Evolutionary conservation across 306 rosid species (phyloP), one percentile per base, ranked within the genome.

Genomic region (Hippophae tibetana): DNA sequence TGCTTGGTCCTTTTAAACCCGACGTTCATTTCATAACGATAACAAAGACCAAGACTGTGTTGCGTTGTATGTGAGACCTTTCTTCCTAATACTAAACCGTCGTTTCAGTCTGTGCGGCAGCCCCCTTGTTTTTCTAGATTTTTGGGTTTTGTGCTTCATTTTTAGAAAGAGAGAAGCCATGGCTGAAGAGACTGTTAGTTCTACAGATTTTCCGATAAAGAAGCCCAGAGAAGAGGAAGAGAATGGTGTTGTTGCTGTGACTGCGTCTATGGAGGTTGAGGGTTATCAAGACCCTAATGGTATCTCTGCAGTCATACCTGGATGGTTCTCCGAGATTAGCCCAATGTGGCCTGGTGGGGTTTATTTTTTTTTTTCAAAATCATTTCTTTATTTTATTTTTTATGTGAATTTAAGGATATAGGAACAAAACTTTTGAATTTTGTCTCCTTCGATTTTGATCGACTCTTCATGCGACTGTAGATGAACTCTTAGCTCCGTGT

Each of bases 261-360:
- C 69, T 8, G 67, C 65, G 27, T 38, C 81, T n/a, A 60, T 74
- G 77, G 93, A 78, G 43, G 18, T 64, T 31, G 82, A 69, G 26
- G 79, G 59, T 41, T 18, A 6, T 26, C 70, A 72, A n/a, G 71
- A 52, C 11, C 64, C 86, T 9, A 67, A 72, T 38, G 72, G 72
- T 14, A 55, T 85, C 46, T 82, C 95, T 3, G 18, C 86, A 27
- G 85, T 92, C 43, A 88, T 88, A 67, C 99, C 97, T 57, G 95
- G 99, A 7, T 92, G 99, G 99, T 92, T 92, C 75, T 92, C 99
- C 7, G 97, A 92, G 81, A 78, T 92, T 53, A 92, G 99, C 83
- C 89, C 96, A 88, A 80, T 88, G 97, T 92, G 99, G 99, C 99
- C 99, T 8, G 99, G 99, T 92, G 62, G 31, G 93, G 68, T 75